Evolutionary conservation across 2,329 filamentous ascomycete genomes (phyloP), one percentile per base, ranked within the genome.

Genomic region (Cercospora nicotianae): DNA sequence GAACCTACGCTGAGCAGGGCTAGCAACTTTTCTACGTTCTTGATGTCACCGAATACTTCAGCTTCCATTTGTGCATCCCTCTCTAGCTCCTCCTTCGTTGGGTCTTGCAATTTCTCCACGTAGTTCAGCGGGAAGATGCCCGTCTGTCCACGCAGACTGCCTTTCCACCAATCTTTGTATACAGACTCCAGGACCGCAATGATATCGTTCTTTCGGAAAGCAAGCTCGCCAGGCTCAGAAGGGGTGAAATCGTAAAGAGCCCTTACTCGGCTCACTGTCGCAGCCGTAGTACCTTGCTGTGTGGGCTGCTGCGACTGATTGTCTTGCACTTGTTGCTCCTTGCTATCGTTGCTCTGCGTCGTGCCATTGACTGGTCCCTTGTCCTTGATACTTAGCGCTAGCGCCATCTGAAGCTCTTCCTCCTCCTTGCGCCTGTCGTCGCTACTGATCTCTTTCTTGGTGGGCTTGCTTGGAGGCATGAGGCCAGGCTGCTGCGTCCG

Each of bases 101-200:
- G 95, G 77, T 99, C 95, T 65, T 94, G 89, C 71, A 99, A 84
- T 81, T 99, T 99, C 82, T 99, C 95, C 16, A 99, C 95, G 77
- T 99, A 99, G 82, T 99, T 99, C 72, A 99, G 86, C 6, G 95
- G 95, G 80, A 99, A 99, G 72, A 99, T 99, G 74, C 95, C 95
- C 6, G 93, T 97, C 80, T 97, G 93, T 20, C 95, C 95, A 77
- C 94, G 89, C 67, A 99, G 83, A 51, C 94, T 96, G 1, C 95
- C 95, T 75, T 96, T 94, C 95, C 95, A 99, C 95, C 95, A 99
- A 80, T 99, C 95, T 81, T 98, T 99, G 83, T 96, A 99, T 1
- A 98, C 95, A 1, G 94, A 97, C 80, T 98, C 95, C 48, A 99
- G 85, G 16, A 99, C 95, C 1, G 95, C 94, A 79, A 99, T 99